A percentile compares a stretch with the other conserved stretches of the same genome.
These are phyloP conservation scores for Ogataea pignaliae DNA, from an alignment of 805 yeast species.

Conservation along the genomic window DNA sequence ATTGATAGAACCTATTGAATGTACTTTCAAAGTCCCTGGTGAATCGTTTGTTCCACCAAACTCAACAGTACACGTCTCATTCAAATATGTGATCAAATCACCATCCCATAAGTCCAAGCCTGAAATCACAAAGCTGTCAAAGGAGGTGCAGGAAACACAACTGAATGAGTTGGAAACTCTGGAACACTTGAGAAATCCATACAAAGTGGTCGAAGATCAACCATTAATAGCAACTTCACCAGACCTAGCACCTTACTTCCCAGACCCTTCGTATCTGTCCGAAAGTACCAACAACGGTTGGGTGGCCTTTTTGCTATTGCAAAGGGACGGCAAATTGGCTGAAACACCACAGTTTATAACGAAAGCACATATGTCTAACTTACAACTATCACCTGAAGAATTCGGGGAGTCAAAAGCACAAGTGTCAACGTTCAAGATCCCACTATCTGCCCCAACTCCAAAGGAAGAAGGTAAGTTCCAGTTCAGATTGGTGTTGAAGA, in stretches of 20 bases:
- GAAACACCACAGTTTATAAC: slow-evolving; percentile 59
- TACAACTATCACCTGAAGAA: slow-evolving; percentile 48
- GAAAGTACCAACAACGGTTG: slow-evolving; percentile 38
- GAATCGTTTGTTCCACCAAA: slow-evolving; percentile 67
- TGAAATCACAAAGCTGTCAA: slow-evolving; percentile 35
- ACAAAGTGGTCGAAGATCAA: slow-evolving; percentile 56
- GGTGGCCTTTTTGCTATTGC: slow-evolving; percentile 65
- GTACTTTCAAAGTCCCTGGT: slow-evolving; percentile 84
- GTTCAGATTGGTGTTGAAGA: slow-evolving; percentile 67
- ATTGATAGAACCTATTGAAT: slow-evolving; percentile 56
- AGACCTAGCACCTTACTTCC: slow-evolving; percentile 67
- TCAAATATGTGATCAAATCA: slow-evolving; percentile 74
- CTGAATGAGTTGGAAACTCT: slow-evolving; percentile 56
- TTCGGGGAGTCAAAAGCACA: slow-evolving; percentile 41
- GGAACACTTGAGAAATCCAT: slow-evolving; percentile 70
- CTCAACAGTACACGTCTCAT: slow-evolving; percentile 66
- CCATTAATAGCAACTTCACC: slow-evolving; percentile 61
- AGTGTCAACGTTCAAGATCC: slow-evolving; percentile 73
- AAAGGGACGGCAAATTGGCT: slow-evolving; percentile 74
- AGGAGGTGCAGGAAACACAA: slow-evolving; percentile 28
- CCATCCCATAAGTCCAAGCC: slow-evolving; percentile 61
- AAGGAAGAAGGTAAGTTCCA: slow-evolving; percentile 56
- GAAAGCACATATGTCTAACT: slow-evolving; percentile 50
- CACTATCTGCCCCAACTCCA: slow-evolving; percentile 76
- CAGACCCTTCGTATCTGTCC: slow-evolving; percentile 40